Percentiles rank a stretch among this genome's conserved stretches.
Evolutionary conservation across 805 yeast species (phyloP).

Genomic region (Lipomyces chichibuensis): DNA sequence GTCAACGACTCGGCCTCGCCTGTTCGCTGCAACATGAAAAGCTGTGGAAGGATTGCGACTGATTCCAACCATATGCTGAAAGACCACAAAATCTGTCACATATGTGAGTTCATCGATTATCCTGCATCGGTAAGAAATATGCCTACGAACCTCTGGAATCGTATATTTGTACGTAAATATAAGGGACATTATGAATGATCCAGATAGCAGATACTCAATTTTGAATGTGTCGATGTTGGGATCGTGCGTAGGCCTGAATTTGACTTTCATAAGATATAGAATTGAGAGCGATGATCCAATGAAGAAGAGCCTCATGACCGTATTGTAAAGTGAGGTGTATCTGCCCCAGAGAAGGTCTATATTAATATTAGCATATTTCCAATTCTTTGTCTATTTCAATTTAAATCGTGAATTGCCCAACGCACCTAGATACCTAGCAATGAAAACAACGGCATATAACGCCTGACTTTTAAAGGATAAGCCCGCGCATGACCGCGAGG

Average conservation of each 20-base stretch:
- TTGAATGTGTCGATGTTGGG: slow-evolving; percentile 75
- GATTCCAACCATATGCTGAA: slow-evolving; percentile 92
- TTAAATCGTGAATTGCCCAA: slow-evolving; percentile 47
- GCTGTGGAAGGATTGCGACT: slow-evolving; percentile 89
- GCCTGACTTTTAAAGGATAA: slow-evolving; percentile 87
- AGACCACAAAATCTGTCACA: slow-evolving; percentile 63
- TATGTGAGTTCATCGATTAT: not conserved
- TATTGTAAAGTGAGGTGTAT: slow-evolving; percentile 63
- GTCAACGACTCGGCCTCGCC: slow-evolving; percentile 89
- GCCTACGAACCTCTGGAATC: slow-evolving; percentile 53
- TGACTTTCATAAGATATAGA: slow-evolving; percentile 66
- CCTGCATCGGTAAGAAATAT: not conserved
- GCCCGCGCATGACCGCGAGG: slow-evolving; percentile 72
- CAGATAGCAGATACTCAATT: slow-evolving; percentile 67
- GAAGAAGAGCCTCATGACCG: slow-evolving; percentile 79
- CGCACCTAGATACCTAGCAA: slow-evolving; percentile 72
- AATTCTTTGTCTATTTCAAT: slow-evolving; percentile 23
- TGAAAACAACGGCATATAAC: slow-evolving; percentile 71
- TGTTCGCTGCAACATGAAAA: slow-evolving; percentile 83
- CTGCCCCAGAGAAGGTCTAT: slow-evolving; percentile 51
- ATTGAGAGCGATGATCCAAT: slow-evolving; percentile 75
- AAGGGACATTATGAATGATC: slow-evolving; percentile 60
- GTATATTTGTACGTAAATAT: slow-evolving; percentile 70
- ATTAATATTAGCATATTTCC: not conserved
- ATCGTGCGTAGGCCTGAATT: slow-evolving; percentile 60